These are phyloP conservation scores for Thermothelomyces thermophilus DNA, from an alignment of 2,329 filamentous ascomycete genomes.

Conservation along the genomic window DNA sequence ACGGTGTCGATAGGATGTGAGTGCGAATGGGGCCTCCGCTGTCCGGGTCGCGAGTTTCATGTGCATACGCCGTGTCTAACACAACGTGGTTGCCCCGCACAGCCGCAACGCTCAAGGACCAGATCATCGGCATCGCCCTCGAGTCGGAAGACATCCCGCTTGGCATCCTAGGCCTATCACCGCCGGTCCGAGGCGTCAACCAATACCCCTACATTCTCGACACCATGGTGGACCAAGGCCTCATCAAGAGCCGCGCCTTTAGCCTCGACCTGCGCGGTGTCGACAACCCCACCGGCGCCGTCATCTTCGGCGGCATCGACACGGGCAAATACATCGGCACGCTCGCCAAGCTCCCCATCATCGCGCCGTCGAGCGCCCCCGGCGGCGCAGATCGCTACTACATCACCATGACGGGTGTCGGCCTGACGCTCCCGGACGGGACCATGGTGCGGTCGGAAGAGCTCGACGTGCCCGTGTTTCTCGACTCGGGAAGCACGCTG, in stretches of 20 bases:
- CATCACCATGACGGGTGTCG: conserved; percentile 28
- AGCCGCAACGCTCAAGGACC: conserved; percentile 35
- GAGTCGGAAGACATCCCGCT: conserved; percentile 42
- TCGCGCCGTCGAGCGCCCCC: conserved; percentile 26
- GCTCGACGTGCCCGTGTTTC: conserved; percentile 27
- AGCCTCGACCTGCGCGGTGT: conserved; percentile 43
- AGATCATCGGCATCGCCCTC: conserved; percentile 45
- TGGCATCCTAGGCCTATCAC: conserved; percentile 47
- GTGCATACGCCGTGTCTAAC: too few species aligned
- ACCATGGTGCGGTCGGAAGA: conserved; percentile 20
- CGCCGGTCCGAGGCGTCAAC: conserved; percentile 33
- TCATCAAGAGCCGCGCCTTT: conserved; percentile 46
- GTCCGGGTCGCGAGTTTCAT: too few species aligned
- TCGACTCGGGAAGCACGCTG: conserved; percentile 49
- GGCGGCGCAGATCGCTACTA: conserved; percentile 30
- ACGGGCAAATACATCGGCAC: conserved; percentile 44
- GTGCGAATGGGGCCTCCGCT: conserved; percentile 8
- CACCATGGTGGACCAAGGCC: conserved; percentile 39
- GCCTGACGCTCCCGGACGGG: conserved; percentile 23
- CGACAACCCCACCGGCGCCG: conserved; percentile 38
- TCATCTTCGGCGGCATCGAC: conserved; percentile 50
- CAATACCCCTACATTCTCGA: conserved; percentile 50
- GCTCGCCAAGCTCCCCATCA: conserved; percentile 38
- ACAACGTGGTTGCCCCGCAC: conserved; percentile 4
- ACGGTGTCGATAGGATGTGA: conserved; percentile 39